Conservation (phyloP, 495 filamentous ascomycete species). For the Astrothelium subdiscretum region DNA sequence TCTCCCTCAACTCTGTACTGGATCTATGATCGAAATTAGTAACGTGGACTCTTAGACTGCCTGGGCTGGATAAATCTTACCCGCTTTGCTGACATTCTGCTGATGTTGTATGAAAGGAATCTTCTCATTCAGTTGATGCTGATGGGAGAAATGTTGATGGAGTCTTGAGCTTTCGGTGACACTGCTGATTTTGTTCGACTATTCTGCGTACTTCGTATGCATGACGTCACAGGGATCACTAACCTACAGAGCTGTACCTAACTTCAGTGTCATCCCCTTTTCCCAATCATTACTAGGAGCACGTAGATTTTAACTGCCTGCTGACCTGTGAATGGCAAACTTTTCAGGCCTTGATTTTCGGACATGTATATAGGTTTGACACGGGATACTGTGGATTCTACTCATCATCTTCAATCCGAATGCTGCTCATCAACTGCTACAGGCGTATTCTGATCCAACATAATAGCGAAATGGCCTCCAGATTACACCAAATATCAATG, state of each 20-base stretch:
- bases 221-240: neutral
- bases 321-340: too few relatives aligned
- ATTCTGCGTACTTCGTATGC: too few relatives aligned
- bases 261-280: neutral
- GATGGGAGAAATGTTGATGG: neutral
- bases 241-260: too few relatives aligned
- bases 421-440: too few relatives aligned
- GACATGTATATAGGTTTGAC: too few relatives aligned
- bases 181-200: too few relatives aligned
- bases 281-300: neutral
- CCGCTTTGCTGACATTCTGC: conserved; percentile 17
- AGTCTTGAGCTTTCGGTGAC: neutral
- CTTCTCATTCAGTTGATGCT: conserved; percentile 8
- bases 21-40: conserved; percentile 14
- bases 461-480: too few relatives aligned
- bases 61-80: conserved; percentile 1
- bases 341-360: too few relatives aligned
- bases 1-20: conserved; percentile 26
- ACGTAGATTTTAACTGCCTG: neutral
- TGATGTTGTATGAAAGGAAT: conserved; percentile 6
- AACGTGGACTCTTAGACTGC: neutral
- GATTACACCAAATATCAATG: too few relatives aligned
- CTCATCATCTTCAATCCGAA: too few relatives aligned
- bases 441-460: too few relatives aligned
- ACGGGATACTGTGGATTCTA: too few relatives aligned